Evolutionary conservation across 2,329 filamentous ascomycete genomes (phyloP), one percentile per base, ranked within the genome.

Genomic region (Colletotrichum abscissum): DNA sequence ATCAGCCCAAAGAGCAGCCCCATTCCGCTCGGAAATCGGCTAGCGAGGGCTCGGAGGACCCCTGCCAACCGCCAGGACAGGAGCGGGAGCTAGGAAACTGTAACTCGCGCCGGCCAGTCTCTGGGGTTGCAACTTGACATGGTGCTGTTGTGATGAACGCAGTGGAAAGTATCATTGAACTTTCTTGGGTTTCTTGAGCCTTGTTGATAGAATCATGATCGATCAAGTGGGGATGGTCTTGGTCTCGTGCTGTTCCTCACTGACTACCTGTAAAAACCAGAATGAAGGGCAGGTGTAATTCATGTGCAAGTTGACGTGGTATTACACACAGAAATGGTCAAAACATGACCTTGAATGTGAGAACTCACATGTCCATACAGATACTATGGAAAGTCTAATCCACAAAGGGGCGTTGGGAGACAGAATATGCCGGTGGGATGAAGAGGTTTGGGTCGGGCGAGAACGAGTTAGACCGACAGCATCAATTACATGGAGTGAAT

Each of bases 1-100:
- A 69, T 69, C 65, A 35, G 58, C n/a, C 26, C 28, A 24, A n/a
- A 22, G 7, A 42, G 26, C 22, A 63, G 26, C 49, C 58, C 57
- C 35, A 11, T 63, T 58, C 42, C 24, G 49, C 58, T 55, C 59
- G 26, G 58, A 35, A 26, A 22, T 12, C 55, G 46, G 42, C 28
- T 28, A 35, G 28, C 19, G 63, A 65, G 55, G 35, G 46, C n/a
- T 42, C 35, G 24, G 30, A 57, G 64, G 46, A 55, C 26, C 63
- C 69, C 56, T 68, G 56, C 38, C 38, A 28, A 14, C 7, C 38
- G 14, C 38, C 38, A 54, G 24, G 42, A 54, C 12, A 54, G 42
- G 42, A 63, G 46, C 46, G 60, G 60, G 46, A 63, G 60, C 60
- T 35, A 63, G 19, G 42, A 42, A 35, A 22, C 16, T 38, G 26